phyloP scores from a whole-genome alignment of 495 filamentous ascomycete genomes.

The Penicillium canariense region DNA sequence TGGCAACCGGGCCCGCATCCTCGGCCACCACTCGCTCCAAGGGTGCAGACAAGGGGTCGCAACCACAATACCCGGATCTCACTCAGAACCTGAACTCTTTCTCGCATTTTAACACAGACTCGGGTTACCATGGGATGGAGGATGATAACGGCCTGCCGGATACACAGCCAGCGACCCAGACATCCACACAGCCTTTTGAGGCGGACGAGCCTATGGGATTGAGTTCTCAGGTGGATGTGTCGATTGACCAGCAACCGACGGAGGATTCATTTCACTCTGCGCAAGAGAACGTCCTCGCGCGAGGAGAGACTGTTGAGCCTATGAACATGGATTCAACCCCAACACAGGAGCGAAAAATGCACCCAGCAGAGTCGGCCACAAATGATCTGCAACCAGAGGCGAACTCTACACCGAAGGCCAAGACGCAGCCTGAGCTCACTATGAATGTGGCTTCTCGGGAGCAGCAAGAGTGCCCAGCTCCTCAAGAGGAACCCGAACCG shows the following conservation, averaged over 20 bases:
- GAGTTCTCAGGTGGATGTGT: constrained; percentile 25
- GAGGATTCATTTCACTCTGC: constrained; percentile 67
- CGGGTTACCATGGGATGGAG: constrained; percentile 80
- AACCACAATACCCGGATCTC: constrained; percentile 37
- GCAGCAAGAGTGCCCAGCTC: constrained; percentile 13
- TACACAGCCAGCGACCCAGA: constrained; percentile 33
- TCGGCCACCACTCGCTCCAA: constrained; percentile 24
- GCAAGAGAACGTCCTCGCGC: constrained; percentile 54
- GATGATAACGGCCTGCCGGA: constrained; percentile 43
- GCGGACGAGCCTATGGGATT: constrained; percentile 34
- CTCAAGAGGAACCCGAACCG: constrained; percentile 8
- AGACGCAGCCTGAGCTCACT: constrained; percentile 3
- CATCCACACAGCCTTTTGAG: constrained; percentile 37
- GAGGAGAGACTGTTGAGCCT: constrained; percentile 40
- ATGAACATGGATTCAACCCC: constrained; percentile 27
- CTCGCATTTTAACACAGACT: constrained; percentile 56
- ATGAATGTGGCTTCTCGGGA: constrained; percentile 1
- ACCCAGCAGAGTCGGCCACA: constrained; percentile 5
- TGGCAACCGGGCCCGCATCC: constrained; percentile 13
- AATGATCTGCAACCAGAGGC: constrained; percentile 13
- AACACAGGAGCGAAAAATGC: constrained; percentile 11
- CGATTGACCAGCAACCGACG: constrained; percentile 50
- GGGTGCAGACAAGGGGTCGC: constrained; percentile 16
- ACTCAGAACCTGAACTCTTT: constrained; percentile 41
- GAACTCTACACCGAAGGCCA: constrained; percentile 16